Evolutionary conservation across 2,329 filamentous ascomycete species (phyloP).

Genomic region (Metarhizium album): DNA sequence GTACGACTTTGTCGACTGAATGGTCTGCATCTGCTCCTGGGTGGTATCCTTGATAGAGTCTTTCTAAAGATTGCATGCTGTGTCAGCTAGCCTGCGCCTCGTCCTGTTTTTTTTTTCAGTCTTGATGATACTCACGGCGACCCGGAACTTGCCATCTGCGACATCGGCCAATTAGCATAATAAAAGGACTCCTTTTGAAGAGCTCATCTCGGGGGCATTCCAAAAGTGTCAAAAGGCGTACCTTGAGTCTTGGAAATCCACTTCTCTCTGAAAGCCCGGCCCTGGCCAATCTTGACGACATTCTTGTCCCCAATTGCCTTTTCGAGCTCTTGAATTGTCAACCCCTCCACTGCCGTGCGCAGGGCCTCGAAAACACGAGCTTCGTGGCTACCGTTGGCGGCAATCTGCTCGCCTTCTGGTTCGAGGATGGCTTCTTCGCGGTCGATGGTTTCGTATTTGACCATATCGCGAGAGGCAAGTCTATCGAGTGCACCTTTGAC

Average conservation of each 20-base stretch:
- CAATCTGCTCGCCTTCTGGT: constrained; percentile 61
- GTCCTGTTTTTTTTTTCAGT: background rate
- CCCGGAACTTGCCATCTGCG: constrained; percentile 8
- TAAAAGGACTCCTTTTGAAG: too few relatives aligned
- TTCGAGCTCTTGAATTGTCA: constrained; percentile 68
- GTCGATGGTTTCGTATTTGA: constrained; percentile 75
- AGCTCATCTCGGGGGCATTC: too few relatives aligned
- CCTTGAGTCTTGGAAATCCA: constrained; percentile 52
- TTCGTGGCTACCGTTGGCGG: constrained; percentile 67
- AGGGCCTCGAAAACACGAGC: constrained; percentile 72
- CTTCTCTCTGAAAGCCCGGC: constrained; percentile 81
- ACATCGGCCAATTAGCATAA: constrained; percentile 3
- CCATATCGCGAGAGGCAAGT: constrained; percentile 73
- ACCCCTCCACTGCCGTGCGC: constrained; percentile 60
- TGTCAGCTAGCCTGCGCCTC: background rate
- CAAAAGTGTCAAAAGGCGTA: constrained; percentile 21
- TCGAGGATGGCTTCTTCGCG: constrained; percentile 68
- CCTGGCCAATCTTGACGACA: constrained; percentile 75
- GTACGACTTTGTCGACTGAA: constrained; percentile 54
- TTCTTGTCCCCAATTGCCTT: constrained; percentile 60
- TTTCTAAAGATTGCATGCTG: constrained; percentile 26
- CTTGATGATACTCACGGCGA: constrained; percentile 5
- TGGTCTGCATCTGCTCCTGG: constrained; percentile 60
- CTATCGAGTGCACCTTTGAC: constrained; percentile 85
- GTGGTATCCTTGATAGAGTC: constrained; percentile 75